Evolutionary conservation across 2,329 filamentous ascomycete genomes (phyloP), one percentile per base, ranked within the genome.

Genomic region (Xylariaceae sp.): DNA sequence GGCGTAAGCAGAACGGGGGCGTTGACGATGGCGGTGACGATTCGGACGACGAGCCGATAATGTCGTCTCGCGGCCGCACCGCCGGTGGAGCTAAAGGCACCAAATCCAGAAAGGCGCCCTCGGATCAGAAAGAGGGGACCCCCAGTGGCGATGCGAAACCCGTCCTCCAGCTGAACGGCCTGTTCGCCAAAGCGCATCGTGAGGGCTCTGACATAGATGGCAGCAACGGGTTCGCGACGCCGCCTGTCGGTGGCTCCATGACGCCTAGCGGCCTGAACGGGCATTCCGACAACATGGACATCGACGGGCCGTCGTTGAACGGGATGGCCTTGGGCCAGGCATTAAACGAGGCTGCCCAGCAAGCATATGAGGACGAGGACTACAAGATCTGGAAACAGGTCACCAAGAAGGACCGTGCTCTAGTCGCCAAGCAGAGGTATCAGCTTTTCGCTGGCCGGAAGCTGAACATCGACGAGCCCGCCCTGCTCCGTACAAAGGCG

Each of bases 311-410:
- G 5, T 80, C 80, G 2, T 65, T 86, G 24, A 80, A 77, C 44
- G 79, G 77, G 15, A 70, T 83, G 55, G 67, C 72, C 1, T 54
- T 83, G 14, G 71, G 70, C 24, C 75, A 80, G 32, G 73, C 77
- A 1, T 70, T 84, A 36, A 75, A 75, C 12, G 71, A 82, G 38
- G 74, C 75, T 19, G 72, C 68, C 11, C 83, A 93, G 47, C 85
- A 94, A 46, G 72, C 75, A 10, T 87, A 87, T 46, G 78, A 93
- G 47, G 89, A 96, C 48, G 89, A 96, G 38, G 90, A 95, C 54
- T 94, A 92, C 63, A 94, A 93, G 57, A 84, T 92, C 22, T 98
- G 93, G 92, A 98, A 96, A 64, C 90, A 96, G 59, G 87, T 94
- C 25, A 98, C 92, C 2, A 96, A 96, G 63, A 95, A 92, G 56